Conservation (phyloP, 305 asterid genomes). For the Fraxinus dipetala region DNA sequence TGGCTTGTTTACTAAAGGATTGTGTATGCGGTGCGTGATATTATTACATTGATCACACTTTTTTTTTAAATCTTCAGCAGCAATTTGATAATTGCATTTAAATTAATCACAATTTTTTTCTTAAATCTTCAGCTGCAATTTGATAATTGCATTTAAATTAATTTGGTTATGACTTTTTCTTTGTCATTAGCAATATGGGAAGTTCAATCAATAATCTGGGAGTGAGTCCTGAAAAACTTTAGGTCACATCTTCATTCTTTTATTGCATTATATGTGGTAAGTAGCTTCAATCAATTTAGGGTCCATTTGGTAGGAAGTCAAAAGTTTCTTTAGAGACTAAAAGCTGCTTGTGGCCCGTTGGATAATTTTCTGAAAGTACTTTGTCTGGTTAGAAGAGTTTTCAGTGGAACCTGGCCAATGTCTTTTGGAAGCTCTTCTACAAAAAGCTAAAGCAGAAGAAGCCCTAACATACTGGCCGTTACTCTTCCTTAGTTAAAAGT, state of each 20-base stretch:
- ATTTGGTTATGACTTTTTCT: not conserved
- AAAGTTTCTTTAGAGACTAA: not conserved
- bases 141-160: not conserved
- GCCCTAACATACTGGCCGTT: not conserved
- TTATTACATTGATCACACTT: not conserved
- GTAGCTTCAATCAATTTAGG: not conserved
- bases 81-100: not conserved
- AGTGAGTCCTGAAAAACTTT: not conserved
- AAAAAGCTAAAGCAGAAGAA: not conserved
- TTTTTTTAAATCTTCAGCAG: conserved; percentile 11
- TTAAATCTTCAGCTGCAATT: conserved; percentile 11
- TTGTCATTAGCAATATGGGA: not conserved
- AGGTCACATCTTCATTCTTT: not conserved
- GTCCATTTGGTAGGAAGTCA: not conserved
- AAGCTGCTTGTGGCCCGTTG: not conserved
- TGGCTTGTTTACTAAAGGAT: conserved; percentile 72
- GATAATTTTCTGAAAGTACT: not conserved
- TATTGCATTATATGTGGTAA: not conserved
- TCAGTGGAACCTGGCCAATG: not conserved
- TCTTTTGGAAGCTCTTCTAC: not conserved
- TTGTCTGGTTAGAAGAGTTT: not conserved
- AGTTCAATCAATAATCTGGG: not conserved
- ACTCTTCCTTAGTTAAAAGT: not conserved
- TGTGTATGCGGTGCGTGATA: conserved; percentile 79
- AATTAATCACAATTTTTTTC: not conserved